Conservation (phyloP, 441 rosid genomes). For the Melastoma candidum region DNA sequence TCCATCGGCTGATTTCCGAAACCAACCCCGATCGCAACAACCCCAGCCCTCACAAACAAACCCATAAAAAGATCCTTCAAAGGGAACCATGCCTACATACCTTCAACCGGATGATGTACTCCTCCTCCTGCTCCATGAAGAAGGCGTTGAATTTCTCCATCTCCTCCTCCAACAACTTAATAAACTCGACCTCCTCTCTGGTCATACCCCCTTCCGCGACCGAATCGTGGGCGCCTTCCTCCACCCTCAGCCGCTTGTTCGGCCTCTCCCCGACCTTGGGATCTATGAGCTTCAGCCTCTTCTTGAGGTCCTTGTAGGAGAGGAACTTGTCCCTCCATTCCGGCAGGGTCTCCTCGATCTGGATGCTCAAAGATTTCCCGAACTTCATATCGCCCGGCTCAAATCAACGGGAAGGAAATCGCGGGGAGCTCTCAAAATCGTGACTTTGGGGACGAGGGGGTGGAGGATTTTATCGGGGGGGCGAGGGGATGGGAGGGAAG, state of each 20-base stretch:
- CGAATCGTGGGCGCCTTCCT: conserved; percentile 15
- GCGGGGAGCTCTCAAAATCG: not conserved
- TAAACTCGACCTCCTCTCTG: conserved; percentile 58
- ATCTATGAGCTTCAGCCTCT: conserved; percentile 60
- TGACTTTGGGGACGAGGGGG: not conserved
- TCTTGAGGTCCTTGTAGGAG: conserved; percentile 18
- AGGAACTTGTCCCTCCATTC: conserved; percentile 17
- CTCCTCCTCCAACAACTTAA: conserved; percentile 59
- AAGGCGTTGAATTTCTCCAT: conserved; percentile 79
- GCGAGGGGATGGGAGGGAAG: not conserved
- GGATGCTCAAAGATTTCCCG: conserved; percentile 61
- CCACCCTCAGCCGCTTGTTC: conserved; percentile 39
- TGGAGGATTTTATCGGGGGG: not conserved
- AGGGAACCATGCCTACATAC: conserved; percentile 18
- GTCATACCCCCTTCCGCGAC: conserved; percentile 28
- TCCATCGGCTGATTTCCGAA: no score
- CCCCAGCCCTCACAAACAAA: no score
- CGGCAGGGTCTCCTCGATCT: conserved; percentile 20
- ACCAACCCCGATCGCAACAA: no score
- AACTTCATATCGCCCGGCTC: conserved; percentile 46
- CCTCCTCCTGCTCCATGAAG: conserved; percentile 91
- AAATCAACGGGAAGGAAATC: not conserved
- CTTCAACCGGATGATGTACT: conserved; percentile 79
- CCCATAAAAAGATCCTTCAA: no score
- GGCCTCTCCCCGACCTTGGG: conserved; percentile 27